Evolutionary conservation across 2,329 filamentous ascomycete species (phyloP), one percentile per base, ranked within the genome.

Genomic region (Botrytis tulipae): DNA sequence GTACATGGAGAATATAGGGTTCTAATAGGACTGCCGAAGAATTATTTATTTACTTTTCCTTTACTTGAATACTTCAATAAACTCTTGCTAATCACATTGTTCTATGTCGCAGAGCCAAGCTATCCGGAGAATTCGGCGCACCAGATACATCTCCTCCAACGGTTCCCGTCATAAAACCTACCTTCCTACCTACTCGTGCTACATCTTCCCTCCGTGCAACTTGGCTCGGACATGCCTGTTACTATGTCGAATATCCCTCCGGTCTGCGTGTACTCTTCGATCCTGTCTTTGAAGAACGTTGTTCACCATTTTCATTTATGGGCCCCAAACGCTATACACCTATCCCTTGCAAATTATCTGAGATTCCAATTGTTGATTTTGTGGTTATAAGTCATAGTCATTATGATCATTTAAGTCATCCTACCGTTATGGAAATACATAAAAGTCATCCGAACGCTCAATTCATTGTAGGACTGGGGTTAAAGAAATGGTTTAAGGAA

Each of bases 191-290:
- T 3, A 83, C 83, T 18, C 85, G 90, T 70, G 81, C 86, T 22
- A 77, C 77, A 10, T 73, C 77, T 3, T 90, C 87, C 59, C 87
- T 98, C 37, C 90, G 94, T 71, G 93, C 95, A 48, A 98, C 95
- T 59, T 98, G 95, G 95, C 89, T 98, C 3, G 95, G 95, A 51
- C 95, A 98, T 82, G 95, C 95, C 5, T 97, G 94, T 84, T 97
- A 94, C 84, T 95, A 93, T 79, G 89, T 97, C 78, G 95, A 98
- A 82, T 98, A 95, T 79, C 94, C 94, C 2, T 87, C 88, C 22
- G 95, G 95, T 0, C 85, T 98, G 71, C 90, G 95, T 72, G 93
- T 97, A 5, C 88, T 98, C 5, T 98, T 97, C 81, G 95, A 98
- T 80, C 95, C 95, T 1, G 95, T 98, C 48, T 97, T 98, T 77